Conservation (phyloP, 768 basidiomycete species). For the Boletus sp. region DNA sequence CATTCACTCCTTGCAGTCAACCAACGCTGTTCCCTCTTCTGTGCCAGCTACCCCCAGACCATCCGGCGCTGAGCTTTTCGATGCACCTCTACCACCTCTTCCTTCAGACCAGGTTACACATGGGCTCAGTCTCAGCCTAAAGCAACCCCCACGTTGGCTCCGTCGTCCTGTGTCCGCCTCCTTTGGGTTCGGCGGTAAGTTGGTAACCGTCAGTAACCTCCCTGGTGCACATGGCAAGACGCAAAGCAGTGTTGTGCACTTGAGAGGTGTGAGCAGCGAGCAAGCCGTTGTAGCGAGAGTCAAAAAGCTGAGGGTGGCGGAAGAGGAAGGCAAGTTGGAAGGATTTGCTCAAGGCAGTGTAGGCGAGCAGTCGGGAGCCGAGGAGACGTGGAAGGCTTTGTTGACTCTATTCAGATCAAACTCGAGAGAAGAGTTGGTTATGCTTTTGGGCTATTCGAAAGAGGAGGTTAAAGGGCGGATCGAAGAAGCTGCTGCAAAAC, state of each 20-base stretch:
- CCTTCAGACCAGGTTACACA: conserved; percentile 45
- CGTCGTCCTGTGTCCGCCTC: conserved; percentile 75
- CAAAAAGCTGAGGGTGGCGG: conserved; percentile 57
- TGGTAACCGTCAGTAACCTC: conserved; percentile 81
- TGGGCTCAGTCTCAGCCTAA: conserved; percentile 68
- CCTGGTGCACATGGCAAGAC: conserved; percentile 67
- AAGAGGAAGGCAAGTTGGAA: conserved; percentile 54
- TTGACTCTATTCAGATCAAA: conserved; percentile 83
- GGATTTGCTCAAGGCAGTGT: conserved; percentile 64
- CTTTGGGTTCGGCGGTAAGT: conserved; percentile 90
- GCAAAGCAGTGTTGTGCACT: conserved; percentile 78
- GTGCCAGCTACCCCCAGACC: conserved; percentile 43
- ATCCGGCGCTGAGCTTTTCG: conserved; percentile 78
- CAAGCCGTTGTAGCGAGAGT: conserved; percentile 71
- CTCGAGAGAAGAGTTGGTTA: conserved; percentile 86
- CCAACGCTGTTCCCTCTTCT: conserved; percentile 46
- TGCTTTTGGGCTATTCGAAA: conserved; percentile 89
- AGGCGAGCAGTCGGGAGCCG: conserved; percentile 28
- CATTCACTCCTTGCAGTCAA: conserved; percentile 90
- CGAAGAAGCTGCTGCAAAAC: conserved; percentile 73
- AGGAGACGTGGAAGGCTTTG: conserved; percentile 84
- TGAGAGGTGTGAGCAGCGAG: conserved; percentile 78
- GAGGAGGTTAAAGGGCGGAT: conserved; percentile 76
- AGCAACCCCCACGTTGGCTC: conserved; percentile 97
- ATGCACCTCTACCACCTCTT: conserved; percentile 46